Conservation (phyloP, 805 yeast genomes). For the Yarrowia porcina region DNA sequence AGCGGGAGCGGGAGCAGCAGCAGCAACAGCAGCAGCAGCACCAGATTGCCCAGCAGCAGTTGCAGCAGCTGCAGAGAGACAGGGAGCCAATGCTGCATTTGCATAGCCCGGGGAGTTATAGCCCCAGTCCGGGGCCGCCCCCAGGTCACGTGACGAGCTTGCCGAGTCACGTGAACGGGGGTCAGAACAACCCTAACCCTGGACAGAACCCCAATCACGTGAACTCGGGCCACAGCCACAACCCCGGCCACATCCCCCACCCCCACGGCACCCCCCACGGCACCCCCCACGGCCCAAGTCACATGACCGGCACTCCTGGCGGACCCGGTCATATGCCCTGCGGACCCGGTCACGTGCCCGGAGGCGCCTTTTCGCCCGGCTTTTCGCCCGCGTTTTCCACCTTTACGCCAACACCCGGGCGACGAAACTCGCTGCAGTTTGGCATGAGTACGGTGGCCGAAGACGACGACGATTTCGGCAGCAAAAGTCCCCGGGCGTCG, state of each 20-base stretch:
- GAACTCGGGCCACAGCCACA: not conserved
- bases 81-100: slow-evolving; percentile 4
- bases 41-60: slow-evolving; percentile 15
- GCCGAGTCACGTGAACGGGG: not conserved
- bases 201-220: not conserved
- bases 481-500: slow-evolving; percentile 1
- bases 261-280: no score
- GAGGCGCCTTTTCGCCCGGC: not conserved
- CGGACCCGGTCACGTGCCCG: not conserved
- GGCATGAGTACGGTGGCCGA: slow-evolving; percentile 7
- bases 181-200: no score
- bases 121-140: not conserved
- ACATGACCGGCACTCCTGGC: no score
- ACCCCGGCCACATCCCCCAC: no score
- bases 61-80: slow-evolving; percentile 18
- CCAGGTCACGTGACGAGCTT: not conserved
- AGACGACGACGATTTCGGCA: slow-evolving; percentile 5
- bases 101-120: not conserved
- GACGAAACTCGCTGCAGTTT: slow-evolving; percentile 12
- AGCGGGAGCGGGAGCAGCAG: slow-evolving; percentile 5
- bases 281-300: not conserved
- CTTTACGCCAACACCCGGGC: not conserved
- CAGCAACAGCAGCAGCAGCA: slow-evolving; percentile 7
- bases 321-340: not conserved
- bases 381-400: not conserved